A percentile compares a stretch with the other conserved stretches of the same genome.
phyloP scores from a whole-genome alignment of 208 protist species.

The Acanthamoeba lenticulata region DNA sequence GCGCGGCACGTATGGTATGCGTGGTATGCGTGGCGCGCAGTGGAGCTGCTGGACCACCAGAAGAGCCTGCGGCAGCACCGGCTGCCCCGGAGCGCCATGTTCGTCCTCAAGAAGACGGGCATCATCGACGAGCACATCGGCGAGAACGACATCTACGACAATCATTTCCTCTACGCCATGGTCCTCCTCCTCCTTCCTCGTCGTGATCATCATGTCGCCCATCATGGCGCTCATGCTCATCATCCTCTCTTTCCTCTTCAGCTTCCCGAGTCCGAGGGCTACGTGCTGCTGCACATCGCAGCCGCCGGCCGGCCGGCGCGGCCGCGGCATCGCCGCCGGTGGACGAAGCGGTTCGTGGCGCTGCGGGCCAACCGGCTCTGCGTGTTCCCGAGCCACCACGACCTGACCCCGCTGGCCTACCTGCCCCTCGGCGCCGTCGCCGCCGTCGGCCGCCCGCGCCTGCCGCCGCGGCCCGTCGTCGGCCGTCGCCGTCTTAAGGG shows the following conservation, averaged over 20 bases:
- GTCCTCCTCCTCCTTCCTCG: not conserved
- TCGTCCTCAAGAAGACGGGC: constrained; percentile 49
- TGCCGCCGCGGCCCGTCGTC: not conserved
- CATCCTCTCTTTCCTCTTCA: not conserved
- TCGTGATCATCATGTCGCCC: not conserved
- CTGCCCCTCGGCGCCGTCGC: not conserved
- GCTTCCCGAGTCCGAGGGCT: constrained; percentile 32
- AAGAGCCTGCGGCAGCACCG: not conserved
- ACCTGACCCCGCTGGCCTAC: constrained; percentile 2
- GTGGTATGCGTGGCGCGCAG: not conserved
- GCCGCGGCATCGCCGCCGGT: not conserved
- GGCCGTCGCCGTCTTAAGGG: not conserved
- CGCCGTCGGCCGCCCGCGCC: not conserved
- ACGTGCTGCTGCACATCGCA: not conserved
- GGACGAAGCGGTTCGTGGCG: not conserved
- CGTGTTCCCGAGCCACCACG: not conserved
- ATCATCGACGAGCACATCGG: constrained; percentile 47
- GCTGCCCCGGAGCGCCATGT: not conserved
- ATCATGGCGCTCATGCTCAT: not conserved
- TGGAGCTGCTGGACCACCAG: constrained; percentile 58
- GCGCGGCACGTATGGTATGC: too few species aligned
- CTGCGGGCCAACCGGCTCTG: not conserved
- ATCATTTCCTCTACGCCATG: constrained; percentile 37
- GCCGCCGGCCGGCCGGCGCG: not conserved
- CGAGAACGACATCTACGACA: constrained; percentile 28